These are phyloP conservation scores for Royoungia palumana DNA, from an alignment of 768 basidiomycete species.

Conservation along the genomic window DNA sequence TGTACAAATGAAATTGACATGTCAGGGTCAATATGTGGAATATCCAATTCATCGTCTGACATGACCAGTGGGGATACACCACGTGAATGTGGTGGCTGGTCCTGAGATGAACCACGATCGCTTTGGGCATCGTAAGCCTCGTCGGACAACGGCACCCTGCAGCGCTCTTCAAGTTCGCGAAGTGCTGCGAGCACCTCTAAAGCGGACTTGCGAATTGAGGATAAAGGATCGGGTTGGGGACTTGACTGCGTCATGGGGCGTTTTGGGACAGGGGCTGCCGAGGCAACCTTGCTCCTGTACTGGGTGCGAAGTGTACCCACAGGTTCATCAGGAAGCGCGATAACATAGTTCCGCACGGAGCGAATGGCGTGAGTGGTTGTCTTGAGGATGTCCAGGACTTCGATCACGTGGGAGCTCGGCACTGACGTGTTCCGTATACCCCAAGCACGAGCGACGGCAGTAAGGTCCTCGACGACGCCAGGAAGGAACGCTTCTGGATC, in stretches of 20 bases:
- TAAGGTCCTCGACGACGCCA: conserved; percentile 72
- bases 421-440: conserved; percentile 33
- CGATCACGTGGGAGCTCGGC: conserved; percentile 33
- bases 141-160: conserved; percentile 71
- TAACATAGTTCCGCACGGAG: conserved; percentile 77
- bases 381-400: conserved; percentile 71
- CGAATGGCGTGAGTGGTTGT: conserved; percentile 79
- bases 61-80: conserved; percentile 41
- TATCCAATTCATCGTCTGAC: conserved; percentile 37
- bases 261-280: conserved; percentile 32
- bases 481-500: conserved; percentile 78
- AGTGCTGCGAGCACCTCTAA: conserved; percentile 81
- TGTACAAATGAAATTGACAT: conserved; percentile 66
- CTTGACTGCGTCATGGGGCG: conserved; percentile 33
- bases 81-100: conserved; percentile 37
- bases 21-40: conserved; percentile 48
- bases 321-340: conserved; percentile 77
- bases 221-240: conserved; percentile 54
- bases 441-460: conserved; percentile 63
- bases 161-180: conserved; percentile 74
- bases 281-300: conserved; percentile 52
- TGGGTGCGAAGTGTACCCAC: conserved; percentile 52
- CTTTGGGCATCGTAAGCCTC: conserved; percentile 82
- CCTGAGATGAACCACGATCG: conserved; percentile 52
- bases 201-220: conserved; percentile 70